These are phyloP conservation scores for Globisporangium abappressorium DNA, from an alignment of 352 stramenopile species.

Conservation along the genomic window DNA sequence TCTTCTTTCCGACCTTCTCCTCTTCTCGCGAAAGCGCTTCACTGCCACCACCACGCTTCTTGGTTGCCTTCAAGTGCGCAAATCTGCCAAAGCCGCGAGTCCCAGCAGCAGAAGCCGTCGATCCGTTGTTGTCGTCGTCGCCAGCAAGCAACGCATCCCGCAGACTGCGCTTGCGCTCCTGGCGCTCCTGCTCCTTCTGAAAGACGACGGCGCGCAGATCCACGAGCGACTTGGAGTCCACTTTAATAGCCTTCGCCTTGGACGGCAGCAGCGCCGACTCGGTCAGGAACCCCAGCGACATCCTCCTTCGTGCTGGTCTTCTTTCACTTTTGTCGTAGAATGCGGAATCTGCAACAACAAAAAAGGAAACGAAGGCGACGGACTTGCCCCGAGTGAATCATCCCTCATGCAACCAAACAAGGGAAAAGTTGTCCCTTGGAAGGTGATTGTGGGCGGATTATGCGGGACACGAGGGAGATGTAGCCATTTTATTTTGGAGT, in stretches of 20 bases:
- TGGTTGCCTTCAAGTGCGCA: conserved; percentile 39
- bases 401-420: background rate
- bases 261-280: conserved; percentile 90
- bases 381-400: background rate
- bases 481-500: background rate
- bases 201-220: conserved; percentile 83
- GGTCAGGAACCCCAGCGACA: conserved; percentile 91
- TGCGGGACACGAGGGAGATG: background rate
- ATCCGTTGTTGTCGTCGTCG: conserved; percentile 18
- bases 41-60: conserved; percentile 21
- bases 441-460: too few species aligned
- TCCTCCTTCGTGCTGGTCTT: conserved; percentile 21
- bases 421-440: too few species aligned
- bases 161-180: conserved; percentile 47
- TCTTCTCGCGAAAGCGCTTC: conserved; percentile 15
- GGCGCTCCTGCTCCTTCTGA: conserved; percentile 77
- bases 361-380: background rate
- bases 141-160: conserved; percentile 16
- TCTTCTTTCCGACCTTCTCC: conserved; percentile 20
- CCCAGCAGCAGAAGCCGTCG: background rate
- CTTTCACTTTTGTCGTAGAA: too few species aligned
- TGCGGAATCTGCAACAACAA: background rate
- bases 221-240: conserved; percentile 81
- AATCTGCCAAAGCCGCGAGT: conserved; percentile 36
- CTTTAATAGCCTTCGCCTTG: conserved; percentile 87